Base-by-base conservation (phyloP, 352 stramenopile genomes). In the Phytophthora foliorum region DNA sequence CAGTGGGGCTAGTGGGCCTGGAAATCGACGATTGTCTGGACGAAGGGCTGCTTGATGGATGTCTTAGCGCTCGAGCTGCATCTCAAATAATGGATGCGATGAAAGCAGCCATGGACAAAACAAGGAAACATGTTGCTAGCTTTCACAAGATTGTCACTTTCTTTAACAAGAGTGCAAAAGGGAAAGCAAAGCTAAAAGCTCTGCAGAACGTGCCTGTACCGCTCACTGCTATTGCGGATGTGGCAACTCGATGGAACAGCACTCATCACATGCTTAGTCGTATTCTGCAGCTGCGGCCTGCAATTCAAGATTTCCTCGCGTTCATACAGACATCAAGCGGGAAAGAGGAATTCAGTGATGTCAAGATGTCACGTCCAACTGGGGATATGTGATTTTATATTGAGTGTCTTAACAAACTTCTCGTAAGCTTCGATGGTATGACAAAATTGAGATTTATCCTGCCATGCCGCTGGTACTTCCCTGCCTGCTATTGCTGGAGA, bases 61-160 rank as follows among this genome's bases (percentile, higher is more conserved):
- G 58, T 49, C 19, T 67, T 45, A 54, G 38, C n/a, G 39, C 19
- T 3, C 36, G 17, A 5, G 25, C 39, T 13, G 49, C n/a, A 1
- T 5, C 8, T 16, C 22, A 42, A 22, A 29, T 57, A 3, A 50
- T 56, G 32, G 17, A 29, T 17, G n/a, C 34, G 48, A 64, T 64
- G 45, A 57, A 64, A 13, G 2, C 21, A 2, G 46, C 46, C 4
- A 65, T 65, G 46, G 7, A 17, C 24, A 6, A 51, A 57, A 62
- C 51, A 13, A 25, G 51, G 17, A 51, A 50, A 13, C 32, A 68
- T 45, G 51, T 68, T 36, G 17, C 51, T 21, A 39, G 29, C 3
- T 68, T 68, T 56, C 38, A 24, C n/a, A 62, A 57, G 14, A 61
- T 61, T 52, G 51, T 62, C n/a, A 52, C 27, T 7, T 62, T 42